These are phyloP conservation scores for Cordia subcordata DNA, from an alignment of 257 asterid genomes.

Conservation along the genomic window DNA sequence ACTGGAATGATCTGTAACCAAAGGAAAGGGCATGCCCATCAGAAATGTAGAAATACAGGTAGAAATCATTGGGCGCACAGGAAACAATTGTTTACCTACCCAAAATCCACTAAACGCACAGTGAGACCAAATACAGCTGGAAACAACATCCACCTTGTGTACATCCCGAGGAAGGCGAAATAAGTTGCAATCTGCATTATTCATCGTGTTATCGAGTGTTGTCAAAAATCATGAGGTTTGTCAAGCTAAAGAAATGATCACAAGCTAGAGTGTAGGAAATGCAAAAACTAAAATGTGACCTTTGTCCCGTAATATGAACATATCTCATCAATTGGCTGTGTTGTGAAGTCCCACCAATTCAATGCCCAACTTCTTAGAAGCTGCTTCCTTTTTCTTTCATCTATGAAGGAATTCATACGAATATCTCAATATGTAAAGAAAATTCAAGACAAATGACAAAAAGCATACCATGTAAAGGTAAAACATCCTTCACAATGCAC, in stretches of 20 bases:
- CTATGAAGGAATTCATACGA: constrained; percentile 30
- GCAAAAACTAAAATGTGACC: constrained; percentile 32
- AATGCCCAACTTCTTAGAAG: constrained; percentile 92
- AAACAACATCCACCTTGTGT: constrained; percentile 85
- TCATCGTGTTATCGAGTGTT: constrained; percentile 7
- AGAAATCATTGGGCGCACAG: not conserved
- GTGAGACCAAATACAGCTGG: constrained; percentile 80
- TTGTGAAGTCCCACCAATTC: constrained; percentile 81
- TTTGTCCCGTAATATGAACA: constrained; percentile 80
- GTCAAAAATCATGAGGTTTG: not conserved
- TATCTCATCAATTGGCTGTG: constrained; percentile 89
- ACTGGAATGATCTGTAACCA: constrained; percentile 56
- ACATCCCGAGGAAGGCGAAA: constrained; percentile 91
- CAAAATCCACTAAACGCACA: constrained; percentile 74
- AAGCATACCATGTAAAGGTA: constrained; percentile 79
- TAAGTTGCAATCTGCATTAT: constrained; percentile 73
- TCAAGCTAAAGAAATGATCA: not conserved
- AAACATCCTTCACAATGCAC: constrained; percentile 72
- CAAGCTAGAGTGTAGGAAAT: not conserved
- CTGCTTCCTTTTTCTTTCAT: constrained; percentile 71
- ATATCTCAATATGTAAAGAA: constrained; percentile 11
- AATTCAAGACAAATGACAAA: constrained; percentile 8
- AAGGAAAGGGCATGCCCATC: constrained; percentile 4
- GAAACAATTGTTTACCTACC: constrained; percentile 42
- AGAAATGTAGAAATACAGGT: constrained; percentile 4